Base-by-base conservation (phyloP, 2,329 filamentous ascomycete genomes). In the Elsinoe ampelina region DNA sequence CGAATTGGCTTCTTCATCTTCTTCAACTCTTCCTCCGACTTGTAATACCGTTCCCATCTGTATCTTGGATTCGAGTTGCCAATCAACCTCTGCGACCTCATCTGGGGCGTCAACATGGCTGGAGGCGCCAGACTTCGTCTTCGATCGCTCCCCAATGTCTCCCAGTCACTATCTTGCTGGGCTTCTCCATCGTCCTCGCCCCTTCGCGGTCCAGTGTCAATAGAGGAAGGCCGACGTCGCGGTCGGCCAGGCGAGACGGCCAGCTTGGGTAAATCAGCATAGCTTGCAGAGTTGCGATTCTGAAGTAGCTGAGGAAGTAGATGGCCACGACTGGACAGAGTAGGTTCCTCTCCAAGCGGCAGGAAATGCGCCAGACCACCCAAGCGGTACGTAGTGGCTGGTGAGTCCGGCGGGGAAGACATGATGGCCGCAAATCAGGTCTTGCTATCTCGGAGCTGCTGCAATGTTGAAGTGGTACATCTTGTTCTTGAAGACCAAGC, bases 61-160 rank as follows among this genome's bases (percentile, higher is more conserved):
- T 95, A 95, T 59, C 88, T 77, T 15, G 89, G 87, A 68, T 93
- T 96, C 62, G 82, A 89, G 64, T 88, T 88, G 41, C 92, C 92
- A 68, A 96, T 95, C 64, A 97, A 77, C 56, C 89, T 81, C 80
- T 90, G 87, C 66, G 86, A 90, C 60, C 88, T 80, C 79, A 90
- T 86, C 68, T 87, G 82, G 2, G 85, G 83, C 39, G 75, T 76
- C 62, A 75, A 73, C 47, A 78, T 64, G 5, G 74, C 66, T 41
- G 65, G 64, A 1, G 72, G 74, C 13, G 70, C 74, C 55, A 68
- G 62, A 60, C 74, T 77, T 60, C 68, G 66, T 43, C 73, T 65
- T 52, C 75, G 65, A 34, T 71, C 69, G 32, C 70, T 65, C 6
- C 48, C 13, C 10, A 11, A 13, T 3, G 34, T 15, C 19, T 56